Evolutionary conservation across 305 asterid species (phyloP), one percentile per base, ranked within the genome.

Genomic region (Fraxinus ornus): DNA sequence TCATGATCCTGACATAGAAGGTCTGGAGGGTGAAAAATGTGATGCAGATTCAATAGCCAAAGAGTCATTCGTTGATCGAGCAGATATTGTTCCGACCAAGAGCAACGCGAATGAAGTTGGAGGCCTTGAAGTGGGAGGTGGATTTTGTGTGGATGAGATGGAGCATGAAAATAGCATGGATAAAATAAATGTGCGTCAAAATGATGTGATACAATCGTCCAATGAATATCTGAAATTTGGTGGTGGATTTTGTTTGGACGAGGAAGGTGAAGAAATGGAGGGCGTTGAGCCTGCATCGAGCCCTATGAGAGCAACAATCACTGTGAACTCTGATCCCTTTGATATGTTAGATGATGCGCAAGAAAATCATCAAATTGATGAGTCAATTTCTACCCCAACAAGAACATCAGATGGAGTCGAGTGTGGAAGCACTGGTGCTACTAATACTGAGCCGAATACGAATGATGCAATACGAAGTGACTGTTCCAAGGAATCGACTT

Each of bases 181-280:
- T 73, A 60, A 79, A 60, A 80, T 7, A 35, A 77, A 33, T 76
- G 49, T 77, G 5, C 22, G 44, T 55, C 83, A 78, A 66, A 74
- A 79, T 24, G 83, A 76, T 57, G 88, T 75, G 84, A 84, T 78
- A 74, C 81, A 77, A 78, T 81, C 71, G 60, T 74, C 88, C 4
- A 80, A 88, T 57, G 97, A 90, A n/a, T 91, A 89, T 92, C 93
- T 91, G 79, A 86, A 89, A 77, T 84, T 84, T 32, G 98, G 98
- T 10, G 99, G 99, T 81, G 99, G 98, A 37, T 94, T 96, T 86
- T 92, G 98, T 83, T 37, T 84, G 76, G 94, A 91, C 2, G 92
- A 89, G 64, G 94, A 91, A 19, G 97, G 90, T 15, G 85, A 83
- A 57, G 89, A 66, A 36, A 28, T 10, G 70, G 87, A 85, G 57